Evolutionary conservation across 805 yeast species (phyloP), one percentile per base, ranked within the genome.

Genomic region (Wickerhamiella spandovensis): DNA sequence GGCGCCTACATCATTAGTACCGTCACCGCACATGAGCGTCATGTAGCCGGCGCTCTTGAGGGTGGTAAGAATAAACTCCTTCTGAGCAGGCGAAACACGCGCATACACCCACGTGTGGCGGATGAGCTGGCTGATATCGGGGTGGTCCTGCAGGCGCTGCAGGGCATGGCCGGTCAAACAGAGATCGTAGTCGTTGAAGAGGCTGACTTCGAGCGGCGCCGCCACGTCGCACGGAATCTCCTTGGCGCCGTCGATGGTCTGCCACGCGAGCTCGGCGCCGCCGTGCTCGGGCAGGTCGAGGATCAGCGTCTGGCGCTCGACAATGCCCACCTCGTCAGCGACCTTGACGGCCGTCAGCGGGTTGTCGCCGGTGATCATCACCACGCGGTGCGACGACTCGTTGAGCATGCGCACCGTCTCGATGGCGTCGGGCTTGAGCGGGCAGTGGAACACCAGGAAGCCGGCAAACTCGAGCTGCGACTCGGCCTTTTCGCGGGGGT

Each of bases 1-100:
- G 49, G 98, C 98, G 68, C 98, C 98, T 47, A 92, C 98, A 73
- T 92, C 98, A 64, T 92, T 92, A n/a, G 98, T 92, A 69, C 98
- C 98, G 70, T 92, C 98, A 74, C 98, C 98, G 70, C 98, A 92
- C 98, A 92, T 92, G 60, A 92, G 75, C 22, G 97, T 92, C 63
- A 79, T 83, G 69, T 90, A 92, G 23, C 96, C 96, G 65, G 86
- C 75, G 54, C 79, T 81, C 67, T 90, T 92, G 65, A 86, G 77
- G 38, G 88, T 77, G 54, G 80, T 82, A 61, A 92, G 73, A 59
- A 92, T 81, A 58, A 83, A 87, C 68, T 92, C 98, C 70, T 92
- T 92, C 71, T 92, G 98, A 23, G 83, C 63, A 41, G 98, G 98
- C 6, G 97, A 90, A 30, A 92, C 97, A 71, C 98, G 83, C 44